Base-by-base conservation (phyloP, 805 yeast species). In the Danielia oregonensis region DNA sequence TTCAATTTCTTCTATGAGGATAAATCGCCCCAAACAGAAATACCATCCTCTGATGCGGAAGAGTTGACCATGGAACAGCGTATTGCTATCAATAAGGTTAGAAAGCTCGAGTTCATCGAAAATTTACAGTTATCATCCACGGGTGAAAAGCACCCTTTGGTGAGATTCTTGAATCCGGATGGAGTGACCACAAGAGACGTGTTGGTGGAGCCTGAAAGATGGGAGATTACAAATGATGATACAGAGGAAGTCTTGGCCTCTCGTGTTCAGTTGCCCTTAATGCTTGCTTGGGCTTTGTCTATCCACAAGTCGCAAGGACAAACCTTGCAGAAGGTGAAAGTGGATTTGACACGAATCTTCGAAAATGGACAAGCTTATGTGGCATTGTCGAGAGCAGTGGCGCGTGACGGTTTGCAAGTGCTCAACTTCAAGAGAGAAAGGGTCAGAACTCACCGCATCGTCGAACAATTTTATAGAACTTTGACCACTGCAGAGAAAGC, bases 271-370 rank as follows among this genome's bases (percentile, higher is more conserved):
- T 46, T 83, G 2, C 95, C 95, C 1, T 61, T 85, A 19, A 64
- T 82, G 37, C 59, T 85, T 24, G 79, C 93, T 16, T 85, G 93
- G 93, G 88, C 94, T 0, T 56, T 85, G 46, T 85, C 93, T 0
- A 85, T 85, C 32, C 95, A 85, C 52, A 85, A 85, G 54, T 77
- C 93, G 0, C 95, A 85, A 54, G 95, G 95, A 2, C 94, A 85
- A 60, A 83, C 95, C 0, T 69, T 85, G 29, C 78, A 75, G 26
- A 57, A 86, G 42, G 79, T 85, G 3, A 76, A 74, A 42, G 86
- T 85, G 9, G 89, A 85, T 49, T 57, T 85, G 30, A 65, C 72
- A 17, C 74, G 68, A 43, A 73, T 78, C 17, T 85, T 85, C 47
- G 94, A 85, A 54, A 82, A 77, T 35, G 95, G 95, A 14, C 95